Percentiles rank a stretch among this genome's conserved stretches.
phyloP scores from a whole-genome alignment of 2,329 filamentous ascomycete species.

The Raffaelea albimanens region DNA sequence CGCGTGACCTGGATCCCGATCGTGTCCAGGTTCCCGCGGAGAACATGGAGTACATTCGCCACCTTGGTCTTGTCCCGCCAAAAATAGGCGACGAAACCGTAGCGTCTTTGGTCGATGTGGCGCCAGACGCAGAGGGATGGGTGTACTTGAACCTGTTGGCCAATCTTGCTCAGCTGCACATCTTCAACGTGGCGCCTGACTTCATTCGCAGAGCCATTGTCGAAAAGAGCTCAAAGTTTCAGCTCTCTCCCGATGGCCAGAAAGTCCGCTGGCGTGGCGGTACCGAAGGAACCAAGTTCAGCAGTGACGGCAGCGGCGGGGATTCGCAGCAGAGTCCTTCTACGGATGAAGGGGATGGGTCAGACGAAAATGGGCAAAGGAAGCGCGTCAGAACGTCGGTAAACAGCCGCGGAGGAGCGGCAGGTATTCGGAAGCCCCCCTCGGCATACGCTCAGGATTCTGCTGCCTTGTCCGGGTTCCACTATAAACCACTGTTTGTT shows the following conservation, averaged over 20 bases:
- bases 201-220: conserved; percentile 66
- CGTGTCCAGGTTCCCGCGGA: conserved; percentile 66
- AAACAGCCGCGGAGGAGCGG: conserved; percentile 23
- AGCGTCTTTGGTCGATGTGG: conserved; percentile 32
- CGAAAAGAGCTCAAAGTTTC: conserved; percentile 64
- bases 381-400: conserved; percentile 37
- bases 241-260: conserved; percentile 66
- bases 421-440: too few relatives aligned
- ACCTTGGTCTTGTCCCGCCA: conserved; percentile 57
- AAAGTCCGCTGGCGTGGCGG: conserved; percentile 76
- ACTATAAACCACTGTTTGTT: conserved; percentile 53
- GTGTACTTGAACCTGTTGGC: conserved; percentile 73
- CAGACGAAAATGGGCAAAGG: conserved; percentile 29
- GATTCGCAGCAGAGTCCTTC: conserved; percentile 38
- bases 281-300: conserved; percentile 52
- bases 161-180: conserved; percentile 77
- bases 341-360: conserved; percentile 36
- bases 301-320: conserved; percentile 47
- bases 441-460: too few relatives aligned
- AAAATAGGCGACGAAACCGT: conserved; percentile 37
- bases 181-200: conserved; percentile 69
- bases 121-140: conserved; percentile 63
- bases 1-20: conserved; percentile 67
- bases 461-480: too few relatives aligned
- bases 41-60: conserved; percentile 71